These are phyloP conservation scores for Globisporangium barbulae DNA, from an alignment of 352 stramenopile species.

Conservation along the genomic window DNA sequence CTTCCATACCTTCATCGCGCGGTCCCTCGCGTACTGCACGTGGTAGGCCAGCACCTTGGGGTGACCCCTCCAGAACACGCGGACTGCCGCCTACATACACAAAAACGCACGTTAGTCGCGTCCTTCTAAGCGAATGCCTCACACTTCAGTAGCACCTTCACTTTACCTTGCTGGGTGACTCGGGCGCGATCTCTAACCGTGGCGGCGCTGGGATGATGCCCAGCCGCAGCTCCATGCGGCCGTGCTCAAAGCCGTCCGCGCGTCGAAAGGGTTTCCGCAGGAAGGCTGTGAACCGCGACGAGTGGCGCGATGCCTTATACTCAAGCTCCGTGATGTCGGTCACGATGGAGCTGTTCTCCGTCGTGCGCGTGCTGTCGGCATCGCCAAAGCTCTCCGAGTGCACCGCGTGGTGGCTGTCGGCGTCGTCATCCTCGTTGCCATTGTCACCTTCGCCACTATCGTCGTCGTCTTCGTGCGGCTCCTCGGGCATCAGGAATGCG, in stretches of 20 bases:
- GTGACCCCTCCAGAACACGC: constrained; percentile 54
- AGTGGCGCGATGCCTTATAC: constrained; percentile 42
- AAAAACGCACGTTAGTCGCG: not conserved
- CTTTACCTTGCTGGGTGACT: constrained; percentile 63
- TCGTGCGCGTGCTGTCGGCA: constrained; percentile 62
- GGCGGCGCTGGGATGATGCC: constrained; percentile 44
- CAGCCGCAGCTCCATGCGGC: constrained; percentile 33
- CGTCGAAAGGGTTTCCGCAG: constrained; percentile 68
- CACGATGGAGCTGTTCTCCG: constrained; percentile 68
- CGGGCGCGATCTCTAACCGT: constrained; percentile 37
- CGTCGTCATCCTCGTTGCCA: constrained; percentile 46
- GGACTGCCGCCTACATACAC: constrained; percentile 47
- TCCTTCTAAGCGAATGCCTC: not conserved
- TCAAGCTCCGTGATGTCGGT: constrained; percentile 56
- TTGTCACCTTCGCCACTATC: constrained; percentile 36
- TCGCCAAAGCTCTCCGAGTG: constrained; percentile 78
- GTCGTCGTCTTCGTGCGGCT: constrained; percentile 46
- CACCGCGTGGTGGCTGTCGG: constrained; percentile 65
- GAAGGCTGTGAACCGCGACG: constrained; percentile 59
- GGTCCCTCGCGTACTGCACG: constrained; percentile 69
- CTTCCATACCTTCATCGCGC: constrained; percentile 78
- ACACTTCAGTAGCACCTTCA: not conserved
- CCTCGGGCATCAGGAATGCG: constrained; percentile 36
- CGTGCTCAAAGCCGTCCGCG: constrained; percentile 45
- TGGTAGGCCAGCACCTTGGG: constrained; percentile 54